Conservation (phyloP, 2,329 filamentous ascomycete genomes). For the Fusarium anthophilum region DNA sequence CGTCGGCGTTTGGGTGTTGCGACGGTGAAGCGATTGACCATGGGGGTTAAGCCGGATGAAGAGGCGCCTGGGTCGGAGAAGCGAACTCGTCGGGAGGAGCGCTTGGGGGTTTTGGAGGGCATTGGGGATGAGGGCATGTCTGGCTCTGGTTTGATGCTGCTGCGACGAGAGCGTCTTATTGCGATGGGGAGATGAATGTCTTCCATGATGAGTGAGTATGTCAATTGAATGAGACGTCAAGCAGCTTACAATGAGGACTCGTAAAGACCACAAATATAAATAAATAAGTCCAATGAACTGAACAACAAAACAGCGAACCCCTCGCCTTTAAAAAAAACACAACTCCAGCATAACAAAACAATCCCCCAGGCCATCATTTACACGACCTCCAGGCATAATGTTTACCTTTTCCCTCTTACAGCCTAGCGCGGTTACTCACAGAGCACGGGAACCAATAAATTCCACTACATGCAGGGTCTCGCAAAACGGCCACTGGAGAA, state of each 20-base stretch:
- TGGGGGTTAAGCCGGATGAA: slow-evolving; percentile 65
- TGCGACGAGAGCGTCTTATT: slow-evolving; percentile 63
- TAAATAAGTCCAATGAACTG: not conserved
- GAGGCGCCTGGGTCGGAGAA: slow-evolving; percentile 66
- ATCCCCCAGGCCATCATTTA: slow-evolving; percentile 12
- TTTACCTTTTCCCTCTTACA: slow-evolving; percentile 57
- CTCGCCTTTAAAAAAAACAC: slow-evolving; percentile 18
- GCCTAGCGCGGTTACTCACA: slow-evolving; percentile 48
- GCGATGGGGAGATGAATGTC: slow-evolving; percentile 62
- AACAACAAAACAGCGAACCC: not conserved
- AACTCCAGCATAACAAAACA: slow-evolving; percentile 12
- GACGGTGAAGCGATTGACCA: slow-evolving; percentile 63
- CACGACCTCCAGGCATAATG: slow-evolving; percentile 43
- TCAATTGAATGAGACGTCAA: not conserved
- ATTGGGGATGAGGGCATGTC: slow-evolving; percentile 19
- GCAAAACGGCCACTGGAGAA: slow-evolving; percentile 29
- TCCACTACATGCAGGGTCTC: slow-evolving; percentile 30
- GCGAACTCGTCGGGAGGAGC: slow-evolving; percentile 57
- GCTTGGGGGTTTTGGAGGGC: slow-evolving; percentile 44
- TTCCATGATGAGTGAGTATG: slow-evolving; percentile 43
- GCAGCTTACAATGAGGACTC: not conserved
- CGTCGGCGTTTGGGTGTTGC: slow-evolving; percentile 51
- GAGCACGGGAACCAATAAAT: slow-evolving; percentile 43
- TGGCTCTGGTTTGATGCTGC: slow-evolving; percentile 46
- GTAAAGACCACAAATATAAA: not conserved